These are phyloP conservation scores for Fusarium haematococcum DNA, from an alignment of 2,329 filamentous ascomycete species.

Conservation along the genomic window DNA sequence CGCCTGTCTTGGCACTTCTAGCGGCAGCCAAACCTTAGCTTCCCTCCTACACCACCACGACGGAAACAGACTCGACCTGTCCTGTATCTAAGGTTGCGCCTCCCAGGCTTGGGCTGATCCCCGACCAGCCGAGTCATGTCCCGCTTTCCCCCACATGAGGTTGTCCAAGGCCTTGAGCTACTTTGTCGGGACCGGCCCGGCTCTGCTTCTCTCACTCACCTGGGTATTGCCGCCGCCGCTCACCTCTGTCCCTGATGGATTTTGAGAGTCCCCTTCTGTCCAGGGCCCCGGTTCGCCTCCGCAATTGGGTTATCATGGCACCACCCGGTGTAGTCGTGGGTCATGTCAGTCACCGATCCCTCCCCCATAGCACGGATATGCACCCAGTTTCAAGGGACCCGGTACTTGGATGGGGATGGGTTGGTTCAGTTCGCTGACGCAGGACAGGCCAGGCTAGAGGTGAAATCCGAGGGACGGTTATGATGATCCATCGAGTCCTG, in stretches of 20 bases:
- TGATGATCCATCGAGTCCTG: slow-evolving; percentile 11
- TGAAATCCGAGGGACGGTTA: slow-evolving; percentile 39
- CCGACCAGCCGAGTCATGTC: slow-evolving; percentile 41
- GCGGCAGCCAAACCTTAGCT: slow-evolving; percentile 4
- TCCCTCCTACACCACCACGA: not conserved
- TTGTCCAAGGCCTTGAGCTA: slow-evolving; percentile 17
- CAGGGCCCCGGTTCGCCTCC: slow-evolving; percentile 3
- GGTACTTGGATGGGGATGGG: slow-evolving; percentile 12
- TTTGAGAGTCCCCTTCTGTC: not conserved
- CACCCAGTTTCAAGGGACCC: slow-evolving; percentile 13
- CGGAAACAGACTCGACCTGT: not conserved
- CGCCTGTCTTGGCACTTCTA: slow-evolving; percentile 31
- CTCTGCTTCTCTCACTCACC: slow-evolving; percentile 5
- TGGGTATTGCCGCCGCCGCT: not conserved
- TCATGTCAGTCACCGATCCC: slow-evolving; percentile 20
- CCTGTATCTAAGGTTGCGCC: not conserved
- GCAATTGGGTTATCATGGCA: slow-evolving; percentile 39
- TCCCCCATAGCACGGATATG: slow-evolving; percentile 15
- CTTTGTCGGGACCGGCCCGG: slow-evolving; percentile 33
- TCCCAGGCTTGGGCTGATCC: not conserved
- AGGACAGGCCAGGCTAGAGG: not conserved
- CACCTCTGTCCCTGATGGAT: not conserved
- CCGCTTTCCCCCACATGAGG: slow-evolving; percentile 38
- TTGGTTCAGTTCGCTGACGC: not conserved
- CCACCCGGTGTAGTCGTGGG: slow-evolving; percentile 31